Conservation (phyloP, 371 early-diverging fungal species). For the Mucor sp. region DNA sequence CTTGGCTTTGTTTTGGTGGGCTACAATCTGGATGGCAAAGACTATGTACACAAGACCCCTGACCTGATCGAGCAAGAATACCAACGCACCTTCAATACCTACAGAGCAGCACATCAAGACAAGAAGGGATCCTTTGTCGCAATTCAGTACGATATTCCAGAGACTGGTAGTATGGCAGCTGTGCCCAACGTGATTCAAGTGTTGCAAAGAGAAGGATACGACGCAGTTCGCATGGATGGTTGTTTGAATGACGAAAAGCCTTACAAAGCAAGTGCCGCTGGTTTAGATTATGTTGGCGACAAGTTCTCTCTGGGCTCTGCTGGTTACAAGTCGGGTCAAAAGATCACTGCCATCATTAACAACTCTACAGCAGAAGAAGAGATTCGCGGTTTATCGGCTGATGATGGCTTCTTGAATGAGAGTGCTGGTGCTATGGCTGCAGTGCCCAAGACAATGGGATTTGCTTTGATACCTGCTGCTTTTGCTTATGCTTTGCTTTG, state of each 20-base stretch:
- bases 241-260: conserved; percentile 56
- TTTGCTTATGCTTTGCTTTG: neutral
- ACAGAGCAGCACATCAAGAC: conserved; percentile 50
- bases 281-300: conserved; percentile 36
- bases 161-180: conserved; percentile 50
- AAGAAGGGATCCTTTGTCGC: conserved; percentile 52
- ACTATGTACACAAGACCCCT: conserved; percentile 44
- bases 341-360: neutral
- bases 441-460: neutral
- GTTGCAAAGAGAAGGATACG: conserved; percentile 49
- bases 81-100: conserved; percentile 42
- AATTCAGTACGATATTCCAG: conserved; percentile 58
- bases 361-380: conserved; percentile 4
- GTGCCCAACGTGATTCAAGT: conserved; percentile 45
- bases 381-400: neutral
- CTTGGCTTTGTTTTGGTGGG: conserved; percentile 56
- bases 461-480: neutral
- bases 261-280: conserved; percentile 43
- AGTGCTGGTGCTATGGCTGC: neutral
- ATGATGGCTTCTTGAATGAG: conserved; percentile 1
- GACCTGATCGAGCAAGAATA: conserved; percentile 42
- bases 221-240: conserved; percentile 57
- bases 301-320: conserved; percentile 46
- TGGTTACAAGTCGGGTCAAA: conserved; percentile 53
- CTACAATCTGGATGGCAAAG: conserved; percentile 59